Percentiles rank a stretch among this genome's conserved stretches.
Evolutionary conservation across 192 early-diverging fungal genomes (phyloP).

Genomic region (Linnemannia exigua): DNA sequence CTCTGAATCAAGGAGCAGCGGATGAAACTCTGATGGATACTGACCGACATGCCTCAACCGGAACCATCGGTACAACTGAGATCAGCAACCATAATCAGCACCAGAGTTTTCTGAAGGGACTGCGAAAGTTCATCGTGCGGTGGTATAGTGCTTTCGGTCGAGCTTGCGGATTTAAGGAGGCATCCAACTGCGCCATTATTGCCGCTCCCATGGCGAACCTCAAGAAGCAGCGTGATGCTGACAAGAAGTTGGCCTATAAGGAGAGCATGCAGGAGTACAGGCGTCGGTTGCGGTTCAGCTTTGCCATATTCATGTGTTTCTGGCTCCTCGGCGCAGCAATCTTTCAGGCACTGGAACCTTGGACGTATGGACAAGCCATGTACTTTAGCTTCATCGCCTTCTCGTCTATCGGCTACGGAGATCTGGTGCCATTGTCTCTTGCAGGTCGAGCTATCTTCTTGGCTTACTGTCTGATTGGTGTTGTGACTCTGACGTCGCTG

Average conservation of each 20-base stretch:
- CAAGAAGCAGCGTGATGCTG: slow-evolving; percentile 3
- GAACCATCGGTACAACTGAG: background rate
- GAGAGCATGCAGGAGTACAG: slow-evolving; percentile 17
- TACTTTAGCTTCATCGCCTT: slow-evolving; percentile 15
- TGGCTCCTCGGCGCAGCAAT: slow-evolving; percentile 1
- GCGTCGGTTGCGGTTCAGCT: slow-evolving; percentile 16
- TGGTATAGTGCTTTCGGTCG: background rate
- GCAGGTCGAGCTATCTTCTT: slow-evolving; percentile 15
- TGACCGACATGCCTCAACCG: too few species aligned
- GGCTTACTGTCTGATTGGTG: slow-evolving; percentile 4
- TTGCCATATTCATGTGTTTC: slow-evolving; percentile 6
- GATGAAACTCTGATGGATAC: background rate
- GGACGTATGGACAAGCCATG: slow-evolving; percentile 8
- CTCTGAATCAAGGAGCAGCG: background rate
- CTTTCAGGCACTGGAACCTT: background rate
- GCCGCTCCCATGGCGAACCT: background rate
- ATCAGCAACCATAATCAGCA: background rate
- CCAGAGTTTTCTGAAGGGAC: background rate
- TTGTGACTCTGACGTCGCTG: slow-evolving; percentile 11
- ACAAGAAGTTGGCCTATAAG: background rate
- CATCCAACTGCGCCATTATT: background rate
- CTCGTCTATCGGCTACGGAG: slow-evolving; percentile 15
- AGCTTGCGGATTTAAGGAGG: background rate
- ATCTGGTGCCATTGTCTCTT: slow-evolving; percentile 10
- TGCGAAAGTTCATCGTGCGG: background rate